phyloP scores from a whole-genome alignment of 208 protist genomes.

The Wallacemonas rigidus region DNA sequence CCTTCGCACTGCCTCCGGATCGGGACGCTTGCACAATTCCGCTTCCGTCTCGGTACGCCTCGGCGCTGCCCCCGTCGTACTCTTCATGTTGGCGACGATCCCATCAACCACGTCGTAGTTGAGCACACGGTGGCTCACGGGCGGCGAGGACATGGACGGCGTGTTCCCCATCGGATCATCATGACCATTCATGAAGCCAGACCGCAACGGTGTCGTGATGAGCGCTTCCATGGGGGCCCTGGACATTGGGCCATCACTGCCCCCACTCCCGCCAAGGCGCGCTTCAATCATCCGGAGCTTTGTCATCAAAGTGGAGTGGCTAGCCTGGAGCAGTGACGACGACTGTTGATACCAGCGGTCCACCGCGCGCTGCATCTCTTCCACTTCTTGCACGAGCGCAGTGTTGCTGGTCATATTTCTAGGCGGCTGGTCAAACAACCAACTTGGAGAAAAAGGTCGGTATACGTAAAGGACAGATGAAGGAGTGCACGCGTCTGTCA shows the following conservation, averaged over 20 bases:
- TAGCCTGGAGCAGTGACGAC: slow-evolving; percentile 35
- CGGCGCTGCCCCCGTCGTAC: not conserved
- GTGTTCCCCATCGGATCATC: slow-evolving; percentile 46
- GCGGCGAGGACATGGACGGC: slow-evolving; percentile 63
- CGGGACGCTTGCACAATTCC: slow-evolving; percentile 56
- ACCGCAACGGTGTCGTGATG: slow-evolving; percentile 51
- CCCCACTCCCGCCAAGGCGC: slow-evolving; percentile 31
- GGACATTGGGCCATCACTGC: not conserved
- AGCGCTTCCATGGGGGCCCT: slow-evolving; percentile 27
- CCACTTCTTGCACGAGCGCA: slow-evolving; percentile 58
- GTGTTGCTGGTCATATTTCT: slow-evolving; percentile 23
- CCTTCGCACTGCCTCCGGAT: slow-evolving; percentile 41
- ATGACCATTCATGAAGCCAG: slow-evolving; percentile 11
- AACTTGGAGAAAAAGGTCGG: no score
- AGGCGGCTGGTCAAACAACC: not conserved
- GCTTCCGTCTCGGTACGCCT: slow-evolving; percentile 36
- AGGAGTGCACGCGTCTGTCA: no score
- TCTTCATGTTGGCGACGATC: slow-evolving; percentile 28
- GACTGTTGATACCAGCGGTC: slow-evolving; percentile 68
- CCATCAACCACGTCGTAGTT: slow-evolving; percentile 69
- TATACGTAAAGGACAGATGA: no score
- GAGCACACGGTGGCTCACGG: slow-evolving; percentile 39
- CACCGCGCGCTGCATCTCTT: slow-evolving; percentile 62
- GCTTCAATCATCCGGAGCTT: slow-evolving; percentile 63
- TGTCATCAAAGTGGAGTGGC: slow-evolving; percentile 37